These are phyloP conservation scores for Tetrapisispora taiwanensis DNA, from an alignment of 805 yeast genomes.

Conservation along the genomic window DNA sequence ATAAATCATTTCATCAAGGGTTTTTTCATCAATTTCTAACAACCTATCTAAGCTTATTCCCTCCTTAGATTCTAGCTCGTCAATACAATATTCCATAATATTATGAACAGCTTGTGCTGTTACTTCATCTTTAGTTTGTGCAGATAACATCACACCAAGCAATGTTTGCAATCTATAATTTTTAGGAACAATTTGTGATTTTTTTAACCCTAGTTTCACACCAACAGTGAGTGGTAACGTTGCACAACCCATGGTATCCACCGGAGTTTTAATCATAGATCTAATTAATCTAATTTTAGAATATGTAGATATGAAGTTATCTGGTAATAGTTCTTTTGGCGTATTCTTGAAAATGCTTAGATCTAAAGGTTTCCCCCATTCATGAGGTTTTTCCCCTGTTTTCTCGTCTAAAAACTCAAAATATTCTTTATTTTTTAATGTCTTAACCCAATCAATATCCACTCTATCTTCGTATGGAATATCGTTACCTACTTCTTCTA, in stretches of 20 bases:
- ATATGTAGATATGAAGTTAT: constrained; percentile 47
- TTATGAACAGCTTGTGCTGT: constrained; percentile 62
- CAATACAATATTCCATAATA: constrained; percentile 41
- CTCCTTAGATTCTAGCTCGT: constrained; percentile 30
- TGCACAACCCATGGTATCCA: constrained; percentile 82
- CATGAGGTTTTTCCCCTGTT: constrained; percentile 13
- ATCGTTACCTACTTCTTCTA: background rate
- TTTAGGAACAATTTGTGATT: constrained; percentile 23
- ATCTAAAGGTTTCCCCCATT: constrained; percentile 12
- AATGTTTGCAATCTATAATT: constrained; percentile 61
- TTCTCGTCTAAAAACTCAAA: constrained; percentile 18
- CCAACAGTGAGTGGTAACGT: constrained; percentile 36
- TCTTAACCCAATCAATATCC: constrained; percentile 22
- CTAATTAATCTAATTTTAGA: constrained; percentile 60
- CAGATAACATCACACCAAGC: constrained; percentile 73
- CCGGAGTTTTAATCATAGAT: constrained; percentile 60
- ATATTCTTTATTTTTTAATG: constrained; percentile 19
- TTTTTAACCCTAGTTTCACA: constrained; percentile 19
- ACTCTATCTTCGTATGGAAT: constrained; percentile 4
- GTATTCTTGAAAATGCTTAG: constrained; percentile 1
- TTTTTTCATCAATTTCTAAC: constrained; percentile 38
- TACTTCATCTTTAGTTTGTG: constrained; percentile 87
- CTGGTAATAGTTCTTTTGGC: constrained; percentile 24
- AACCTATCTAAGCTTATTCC: constrained; percentile 54
- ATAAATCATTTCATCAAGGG: constrained; percentile 54